Conservation (phyloP, 306 rosid species). For the Medicago lupulina region DNA sequence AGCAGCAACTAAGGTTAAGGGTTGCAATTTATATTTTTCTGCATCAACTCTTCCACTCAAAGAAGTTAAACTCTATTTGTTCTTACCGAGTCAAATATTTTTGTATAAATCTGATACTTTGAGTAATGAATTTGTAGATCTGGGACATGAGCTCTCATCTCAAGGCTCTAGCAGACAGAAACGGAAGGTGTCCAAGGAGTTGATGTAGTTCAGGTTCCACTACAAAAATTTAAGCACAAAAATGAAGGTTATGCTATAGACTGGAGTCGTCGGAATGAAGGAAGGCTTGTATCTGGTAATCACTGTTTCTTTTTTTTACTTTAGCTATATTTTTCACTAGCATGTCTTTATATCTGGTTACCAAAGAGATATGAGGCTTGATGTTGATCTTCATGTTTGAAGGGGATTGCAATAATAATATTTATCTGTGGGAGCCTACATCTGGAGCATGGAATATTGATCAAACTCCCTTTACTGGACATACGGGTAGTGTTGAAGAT, state of each 20-base stretch:
- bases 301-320: not conserved
- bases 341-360: conserved; percentile 25
- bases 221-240: conserved; percentile 69
- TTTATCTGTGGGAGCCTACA: conserved; percentile 90
- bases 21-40: conserved; percentile 8
- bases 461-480: conserved; percentile 71
- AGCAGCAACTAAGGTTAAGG: conserved; percentile 13
- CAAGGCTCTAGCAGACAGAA: conserved; percentile 77
- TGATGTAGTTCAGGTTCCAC: conserved; percentile 70
- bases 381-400: conserved; percentile 37
- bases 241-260: conserved; percentile 95
- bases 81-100: not conserved
- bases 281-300: conserved; percentile 88
- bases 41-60: conserved; percentile 10
- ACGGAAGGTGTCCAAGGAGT: conserved; percentile 70
- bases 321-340: conserved; percentile 19
- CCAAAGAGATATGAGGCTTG: conserved; percentile 21
- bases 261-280: conserved; percentile 80
- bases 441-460: conserved; percentile 77
- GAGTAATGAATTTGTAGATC: conserved; percentile 53
- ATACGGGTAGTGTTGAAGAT: conserved; percentile 89
- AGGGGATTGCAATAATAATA: conserved; percentile 86
- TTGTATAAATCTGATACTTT: conserved; percentile 34
- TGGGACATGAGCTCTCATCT: conserved; percentile 94
- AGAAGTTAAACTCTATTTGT: not conserved